Base-by-base conservation (phyloP, 2,329 filamentous ascomycete species). In the Fusarium domesticum region DNA sequence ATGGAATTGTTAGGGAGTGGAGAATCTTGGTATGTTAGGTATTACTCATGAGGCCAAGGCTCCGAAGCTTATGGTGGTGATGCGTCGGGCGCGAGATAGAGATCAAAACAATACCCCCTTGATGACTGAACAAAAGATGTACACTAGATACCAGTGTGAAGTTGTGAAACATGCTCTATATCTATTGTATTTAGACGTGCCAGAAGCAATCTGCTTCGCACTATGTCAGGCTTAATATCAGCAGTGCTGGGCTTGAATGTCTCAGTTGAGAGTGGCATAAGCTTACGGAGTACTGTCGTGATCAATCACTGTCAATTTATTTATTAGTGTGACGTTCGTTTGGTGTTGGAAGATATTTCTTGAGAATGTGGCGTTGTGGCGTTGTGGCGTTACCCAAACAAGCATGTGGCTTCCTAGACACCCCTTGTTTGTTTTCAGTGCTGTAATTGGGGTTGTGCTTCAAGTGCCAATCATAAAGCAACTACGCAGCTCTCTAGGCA, bases 1-100 rank as follows among this genome's bases (percentile, higher is more conserved):
- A 51, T 46, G 47, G 19, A 51, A 53, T 43, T 43, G 42, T 42
- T 48, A 23, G 48, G 50, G 34, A 51, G 51, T 48, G 25, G 34
- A 37, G 39, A 39, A 42, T 42, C 48, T 40, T 31, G 20, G 45
- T 39, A 36, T 45, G 41, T 49, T 54, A 44, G 45, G 43, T 35
- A 39, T 36, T 38, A 37, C 42, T 42, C n/a, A 28, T 35, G 34
- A 35, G 30, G 34, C 30, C 25, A 54, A 51, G 45, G 30, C 10
- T 10, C 23, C 3, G 23, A 12, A n/a, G n/a, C n/a, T 39, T 36
- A 38, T 33, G 30, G 38, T 39, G 51, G 45, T 41, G n/a, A 54
- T 44, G 32, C 30, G 39, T 39, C 36, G 45, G 37, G 50, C 43
- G 50, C 43, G 42, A 32, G 36, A 42, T 47, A 45, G 45, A 56